phyloP scores from a whole-genome alignment of 495 filamentous ascomycete genomes.

The Venustampulla echinocandica region DNA sequence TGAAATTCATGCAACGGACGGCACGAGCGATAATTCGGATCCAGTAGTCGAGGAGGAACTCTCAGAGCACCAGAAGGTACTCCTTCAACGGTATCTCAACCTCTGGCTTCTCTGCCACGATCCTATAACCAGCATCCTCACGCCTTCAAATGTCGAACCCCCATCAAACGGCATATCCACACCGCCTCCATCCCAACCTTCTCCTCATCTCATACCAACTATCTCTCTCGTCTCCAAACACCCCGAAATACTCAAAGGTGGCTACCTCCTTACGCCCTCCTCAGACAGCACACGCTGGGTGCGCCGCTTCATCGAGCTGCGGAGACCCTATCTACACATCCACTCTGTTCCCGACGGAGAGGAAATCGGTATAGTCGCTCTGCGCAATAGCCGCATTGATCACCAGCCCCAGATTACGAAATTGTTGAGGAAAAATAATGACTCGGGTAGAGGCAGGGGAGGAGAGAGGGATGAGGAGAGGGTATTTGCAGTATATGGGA shows the following conservation, averaged over 20 bases:
- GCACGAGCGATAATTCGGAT: conserved; percentile 7
- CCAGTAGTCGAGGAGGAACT: conserved; percentile 32
- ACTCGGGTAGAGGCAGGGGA: conserved; percentile 29
- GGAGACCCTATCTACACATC: conserved; percentile 85
- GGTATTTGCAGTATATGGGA: conserved; percentile 89
- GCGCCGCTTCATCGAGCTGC: conserved; percentile 85
- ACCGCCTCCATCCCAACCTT: conserved; percentile 20
- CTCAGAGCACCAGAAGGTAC: conserved; percentile 41
- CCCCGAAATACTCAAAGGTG: conserved; percentile 66
- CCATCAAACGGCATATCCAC: conserved; percentile 54
- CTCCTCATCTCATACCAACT: conserved; percentile 54
- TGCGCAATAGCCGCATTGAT: conserved; percentile 78
- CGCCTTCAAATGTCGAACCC: conserved; percentile 66
- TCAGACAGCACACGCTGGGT: conserved; percentile 71
- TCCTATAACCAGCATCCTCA: conserved; percentile 60
- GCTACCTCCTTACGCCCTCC: conserved; percentile 74
- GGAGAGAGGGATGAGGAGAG: conserved; percentile 34
- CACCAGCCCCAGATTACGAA: conserved; percentile 78
- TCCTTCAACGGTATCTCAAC: conserved; percentile 63
- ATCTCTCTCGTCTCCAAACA: conserved; percentile 66
- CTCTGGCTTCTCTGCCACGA: conserved; percentile 76
- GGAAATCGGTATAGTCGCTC: conserved; percentile 79
- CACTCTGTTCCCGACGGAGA: conserved; percentile 77
- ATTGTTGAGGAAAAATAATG: conserved; percentile 43
- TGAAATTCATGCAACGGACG: conserved; percentile 14